Base-by-base conservation (phyloP, 2,329 filamentous ascomycete genomes). In the Cordyceps tenuipes region DNA sequence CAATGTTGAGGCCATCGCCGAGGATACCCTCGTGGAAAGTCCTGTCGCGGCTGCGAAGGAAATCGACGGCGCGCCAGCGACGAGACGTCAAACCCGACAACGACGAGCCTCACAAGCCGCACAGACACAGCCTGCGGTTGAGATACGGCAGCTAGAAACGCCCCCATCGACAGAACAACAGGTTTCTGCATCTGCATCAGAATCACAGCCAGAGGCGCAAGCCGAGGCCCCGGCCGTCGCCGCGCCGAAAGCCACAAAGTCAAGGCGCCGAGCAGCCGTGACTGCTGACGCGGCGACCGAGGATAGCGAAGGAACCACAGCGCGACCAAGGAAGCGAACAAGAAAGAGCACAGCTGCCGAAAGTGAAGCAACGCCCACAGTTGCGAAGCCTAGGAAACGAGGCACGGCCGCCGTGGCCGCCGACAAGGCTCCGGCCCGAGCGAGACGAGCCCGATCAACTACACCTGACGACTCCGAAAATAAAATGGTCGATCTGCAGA, bases 391-490 rank as follows among this genome's bases (percentile, higher is more conserved):
- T 7, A 59, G 41, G 26, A 61, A 52, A 15, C 50, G 44, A 55
- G 61, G 57, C n/a, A 36, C 48, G 7, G n/a, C 46, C 31, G 12
- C 63, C 8, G 29, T 46, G 15, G 6, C 62, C 47, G 65, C 63
- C 15, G 48, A 47, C 44, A 51, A 67, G 52, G 62, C 66, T 31
- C 65, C 54, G 65, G 6, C 66, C 66, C 2, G 65, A 52, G 49
- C 66, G 57, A 66, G 75, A 62, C 65, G 72, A 48, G 73, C 77
- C 57, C 77, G 82, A 61, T 77, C 80, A 17, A 64, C 73, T 3
- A 87, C 85, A 0, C 86, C 86, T 1, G 84, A 87, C 57, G 82
- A 86, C 64, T 82, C 84, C 3, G 85, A 88, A 66, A 71, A 73
- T 26, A 78, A 82, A 61, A 71, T 81, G 63, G 85, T 93, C 59